Evolutionary conservation across 768 basidiomycete species (phyloP), one percentile per base, ranked within the genome.

Genomic region (Lactifluus pinguis): DNA sequence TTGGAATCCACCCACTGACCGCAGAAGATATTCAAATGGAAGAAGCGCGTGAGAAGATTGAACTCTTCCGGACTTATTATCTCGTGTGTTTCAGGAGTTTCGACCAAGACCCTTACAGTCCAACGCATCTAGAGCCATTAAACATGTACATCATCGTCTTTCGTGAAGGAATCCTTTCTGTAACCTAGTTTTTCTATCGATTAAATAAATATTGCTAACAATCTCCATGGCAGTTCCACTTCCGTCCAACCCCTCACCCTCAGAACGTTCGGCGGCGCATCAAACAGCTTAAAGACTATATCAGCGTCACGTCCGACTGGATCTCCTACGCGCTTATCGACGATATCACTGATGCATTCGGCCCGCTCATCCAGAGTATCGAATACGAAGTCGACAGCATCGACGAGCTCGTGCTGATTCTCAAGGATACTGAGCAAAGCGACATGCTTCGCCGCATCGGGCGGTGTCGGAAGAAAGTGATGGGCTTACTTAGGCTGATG

Each of bases 91-190:
- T 99, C 79, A 87, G 97, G 64, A 90, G 92, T 65, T 98, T 99
- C 76, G 97, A 99, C 73, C 97, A 99, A 77, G 97, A 98, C 73
- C 89, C 86, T 25, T 98, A 98, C 76, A 92, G 90, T 68, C 94
- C 95, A 17, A 98, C 94, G 1, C 87, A 98, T 72, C 85, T 99
- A 49, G 95, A 99, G 72, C 97, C 97, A 15, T 79, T 98, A 65
- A 99, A 99, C 75, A 98, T 98, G 95, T 99, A 99, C 75, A 95
- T 99, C 67, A 90, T 98, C 67, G 97, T 99, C 52, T 98, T 99
- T 76, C 82, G 95, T 25, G 97, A 98, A 72, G 97, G 97, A 17
- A 98, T 86, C 2, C 77, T 98, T 52, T 97, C 93, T 9, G 95
- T 97, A 68, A 68, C 87, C 80, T 14, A 1, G 17, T 13, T 32